Conservation (phyloP, 805 yeast genomes). For the Lipomyces lipofer region DNA sequence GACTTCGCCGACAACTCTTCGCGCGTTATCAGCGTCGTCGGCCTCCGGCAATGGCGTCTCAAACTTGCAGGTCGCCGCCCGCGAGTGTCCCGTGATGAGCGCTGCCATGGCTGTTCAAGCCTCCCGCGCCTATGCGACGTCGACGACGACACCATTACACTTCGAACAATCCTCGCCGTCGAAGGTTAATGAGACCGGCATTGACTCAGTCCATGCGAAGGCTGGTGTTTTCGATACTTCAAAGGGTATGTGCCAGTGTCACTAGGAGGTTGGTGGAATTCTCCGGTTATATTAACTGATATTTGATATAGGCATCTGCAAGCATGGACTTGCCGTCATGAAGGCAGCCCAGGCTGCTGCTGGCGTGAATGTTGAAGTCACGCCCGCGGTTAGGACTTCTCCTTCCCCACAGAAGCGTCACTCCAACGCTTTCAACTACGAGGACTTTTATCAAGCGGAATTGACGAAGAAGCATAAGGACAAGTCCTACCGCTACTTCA, state of each 20-base stretch:
- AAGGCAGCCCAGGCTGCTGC: conserved; percentile 30
- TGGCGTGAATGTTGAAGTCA: conserved; percentile 10
- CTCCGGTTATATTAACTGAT: not conserved
- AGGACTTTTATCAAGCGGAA: conserved; percentile 66
- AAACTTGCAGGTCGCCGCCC: conserved; percentile 52
- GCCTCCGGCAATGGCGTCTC: conserved; percentile 16
- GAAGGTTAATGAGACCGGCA: conserved; percentile 30
- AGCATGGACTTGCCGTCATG: conserved; percentile 31
- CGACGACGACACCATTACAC: conserved; percentile 25
- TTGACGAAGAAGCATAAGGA: conserved; percentile 75
- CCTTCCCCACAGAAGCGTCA: conserved; percentile 21
- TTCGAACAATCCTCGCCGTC: conserved; percentile 26
- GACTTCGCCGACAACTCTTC: conserved; percentile 59
- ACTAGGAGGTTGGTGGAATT: not conserved
- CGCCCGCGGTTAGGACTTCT: conserved; percentile 5
- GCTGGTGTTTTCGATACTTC: conserved; percentile 35
- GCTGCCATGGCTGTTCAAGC: conserved; percentile 55
- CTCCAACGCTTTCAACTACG: conserved; percentile 59
- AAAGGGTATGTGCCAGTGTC: conserved; percentile 26
- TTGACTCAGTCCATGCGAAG: conserved; percentile 33
- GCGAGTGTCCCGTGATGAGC: conserved; percentile 88
- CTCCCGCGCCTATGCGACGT: conserved; percentile 26
- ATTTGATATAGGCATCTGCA: conserved; percentile 26
- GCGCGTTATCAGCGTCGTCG: conserved; percentile 49
- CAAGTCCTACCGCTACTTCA: conserved; percentile 92